Base-by-base conservation (phyloP, 164 flowering plant genomes). In the Dillenia turbinata region DNA sequence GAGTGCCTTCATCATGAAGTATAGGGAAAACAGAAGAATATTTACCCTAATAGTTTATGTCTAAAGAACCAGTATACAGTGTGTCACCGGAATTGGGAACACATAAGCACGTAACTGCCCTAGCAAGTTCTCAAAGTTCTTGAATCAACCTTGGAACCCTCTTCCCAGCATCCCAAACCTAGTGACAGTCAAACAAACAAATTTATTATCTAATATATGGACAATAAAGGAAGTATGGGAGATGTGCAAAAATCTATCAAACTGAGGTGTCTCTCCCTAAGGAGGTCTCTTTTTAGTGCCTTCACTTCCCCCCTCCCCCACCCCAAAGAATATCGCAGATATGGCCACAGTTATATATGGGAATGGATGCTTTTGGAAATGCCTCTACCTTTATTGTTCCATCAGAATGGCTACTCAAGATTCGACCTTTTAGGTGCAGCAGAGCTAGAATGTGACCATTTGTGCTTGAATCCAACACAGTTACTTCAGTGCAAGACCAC, bases 1-100 rank as follows among this genome's bases (percentile, higher is more conserved):
- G 33, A 26, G 33, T 26, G 33, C 3, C 33, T 26, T 26, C 5
- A 26, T 26, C 5, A 26, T 2, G 33, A 26, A 26, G 33, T 24
- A 24, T 24, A 24, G 26, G 26, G 26, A 9, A n/a, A 49, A 26
- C 12, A 48, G 15, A 15, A 57, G 46, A 9, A 5, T 0, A 26
- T 77, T 73, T 74, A 84, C 95, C 70, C 89, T 77, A 57, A 86
- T 88, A 19, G 95, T 83, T 75, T 79, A n/a, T 86, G 82, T 88
- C 92, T 49, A 83, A 78, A 33, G 96, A 88, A 46, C 96, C 90
- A 60, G 88, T 88, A 71, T 83, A 88, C 10, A 88, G 60, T 66
- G 75, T 83, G 71, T 81, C 85, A 52, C 85, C 78, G 12, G 87
- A 74, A 72, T 84, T 40, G 56, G 89, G 54, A 71, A 72, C 57